Evolutionary conservation across 2,329 filamentous ascomycete genomes (phyloP).

Genomic region (Zymoseptoria brevis): DNA sequence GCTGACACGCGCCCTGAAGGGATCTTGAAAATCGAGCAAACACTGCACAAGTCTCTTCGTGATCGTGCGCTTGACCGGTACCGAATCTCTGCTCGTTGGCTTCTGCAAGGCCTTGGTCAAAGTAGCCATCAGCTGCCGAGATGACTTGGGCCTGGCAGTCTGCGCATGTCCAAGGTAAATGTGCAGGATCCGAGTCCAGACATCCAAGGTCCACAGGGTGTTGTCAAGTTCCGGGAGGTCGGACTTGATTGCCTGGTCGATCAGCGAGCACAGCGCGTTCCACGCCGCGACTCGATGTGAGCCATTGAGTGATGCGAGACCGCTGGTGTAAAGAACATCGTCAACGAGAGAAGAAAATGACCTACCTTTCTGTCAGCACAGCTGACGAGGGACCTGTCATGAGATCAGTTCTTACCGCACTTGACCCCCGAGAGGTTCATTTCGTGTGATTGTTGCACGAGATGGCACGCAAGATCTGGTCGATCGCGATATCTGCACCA

Average conservation of each 20-base stretch:
- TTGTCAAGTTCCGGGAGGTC: constrained; percentile 18
- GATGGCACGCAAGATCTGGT: constrained; percentile 11
- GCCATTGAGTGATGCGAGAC: constrained; percentile 15
- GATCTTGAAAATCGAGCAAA: constrained; percentile 11
- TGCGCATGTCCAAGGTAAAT: constrained; percentile 38
- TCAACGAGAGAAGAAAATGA: constrained; percentile 13
- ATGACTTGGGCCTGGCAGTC: constrained; percentile 40
- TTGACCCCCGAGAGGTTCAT: constrained; percentile 4
- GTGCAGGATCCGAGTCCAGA: constrained; percentile 34
- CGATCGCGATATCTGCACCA: constrained; percentile 13
- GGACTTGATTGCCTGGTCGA: constrained; percentile 34
- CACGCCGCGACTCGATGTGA: constrained; percentile 40
- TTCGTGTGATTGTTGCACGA: not conserved
- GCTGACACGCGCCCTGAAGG: constrained; percentile 11
- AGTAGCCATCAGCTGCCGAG: constrained; percentile 38
- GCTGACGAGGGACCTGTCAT: not conserved
- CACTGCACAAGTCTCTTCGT: constrained; percentile 21
- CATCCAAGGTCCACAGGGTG: constrained; percentile 28
- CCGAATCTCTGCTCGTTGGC: constrained; percentile 3
- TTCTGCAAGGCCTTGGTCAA: constrained; percentile 33
- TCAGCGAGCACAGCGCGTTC: constrained; percentile 39
- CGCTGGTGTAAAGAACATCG: constrained; percentile 16
- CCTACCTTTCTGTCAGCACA: constrained; percentile 21
- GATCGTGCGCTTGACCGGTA: constrained; percentile 5
- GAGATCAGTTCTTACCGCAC: constrained; percentile 17